phyloP scores from a whole-genome alignment of 495 filamentous ascomycete species.

The Neurospora sp. region DNA sequence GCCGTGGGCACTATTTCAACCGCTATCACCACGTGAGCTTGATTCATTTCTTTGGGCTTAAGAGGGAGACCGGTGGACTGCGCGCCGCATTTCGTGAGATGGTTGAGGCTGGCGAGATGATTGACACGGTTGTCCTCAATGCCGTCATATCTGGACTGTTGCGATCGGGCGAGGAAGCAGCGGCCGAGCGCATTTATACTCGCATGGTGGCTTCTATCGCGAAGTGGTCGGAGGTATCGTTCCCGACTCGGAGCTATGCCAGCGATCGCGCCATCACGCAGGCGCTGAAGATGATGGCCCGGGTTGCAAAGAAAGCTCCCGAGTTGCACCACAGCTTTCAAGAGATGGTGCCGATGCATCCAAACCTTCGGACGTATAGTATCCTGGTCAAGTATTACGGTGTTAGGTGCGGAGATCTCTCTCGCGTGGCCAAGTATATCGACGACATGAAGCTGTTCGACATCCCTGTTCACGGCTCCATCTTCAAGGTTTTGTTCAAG shows the following conservation, averaged over 20 bases:
- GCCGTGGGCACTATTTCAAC: slow-evolving; percentile 51
- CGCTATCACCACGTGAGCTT: slow-evolving; percentile 67
- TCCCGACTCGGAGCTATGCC: slow-evolving; percentile 32
- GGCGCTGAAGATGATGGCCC: slow-evolving; percentile 43
- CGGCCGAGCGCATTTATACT: slow-evolving; percentile 68
- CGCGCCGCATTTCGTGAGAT: slow-evolving; percentile 63
- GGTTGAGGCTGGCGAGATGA: slow-evolving; percentile 69
- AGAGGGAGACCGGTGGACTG: slow-evolving; percentile 55
- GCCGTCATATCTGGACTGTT: slow-evolving; percentile 72
- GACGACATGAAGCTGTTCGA: slow-evolving; percentile 53
- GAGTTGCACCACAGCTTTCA: slow-evolving; percentile 39
- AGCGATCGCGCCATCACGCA: slow-evolving; percentile 44
- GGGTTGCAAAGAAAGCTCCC: slow-evolving; percentile 29
- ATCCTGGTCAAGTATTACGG: slow-evolving; percentile 51
- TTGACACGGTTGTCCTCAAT: slow-evolving; percentile 82
- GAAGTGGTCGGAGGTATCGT: slow-evolving; percentile 3
- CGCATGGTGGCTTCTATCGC: slow-evolving; percentile 60
- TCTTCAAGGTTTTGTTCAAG: slow-evolving; percentile 61
- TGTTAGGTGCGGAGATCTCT: slow-evolving; percentile 44
- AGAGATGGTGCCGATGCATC: slow-evolving; percentile 39
- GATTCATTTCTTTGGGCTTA: slow-evolving; percentile 74
- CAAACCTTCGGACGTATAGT: slow-evolving; percentile 53
- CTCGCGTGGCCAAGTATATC: slow-evolving; percentile 44
- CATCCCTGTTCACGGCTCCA: slow-evolving; percentile 47
- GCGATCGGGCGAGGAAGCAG: slow-evolving; percentile 54